Evolutionary conservation across 2,329 filamentous ascomycete genomes (phyloP), one percentile per base, ranked within the genome.

Genomic region (Teratosphaeriaceae sp.): DNA sequence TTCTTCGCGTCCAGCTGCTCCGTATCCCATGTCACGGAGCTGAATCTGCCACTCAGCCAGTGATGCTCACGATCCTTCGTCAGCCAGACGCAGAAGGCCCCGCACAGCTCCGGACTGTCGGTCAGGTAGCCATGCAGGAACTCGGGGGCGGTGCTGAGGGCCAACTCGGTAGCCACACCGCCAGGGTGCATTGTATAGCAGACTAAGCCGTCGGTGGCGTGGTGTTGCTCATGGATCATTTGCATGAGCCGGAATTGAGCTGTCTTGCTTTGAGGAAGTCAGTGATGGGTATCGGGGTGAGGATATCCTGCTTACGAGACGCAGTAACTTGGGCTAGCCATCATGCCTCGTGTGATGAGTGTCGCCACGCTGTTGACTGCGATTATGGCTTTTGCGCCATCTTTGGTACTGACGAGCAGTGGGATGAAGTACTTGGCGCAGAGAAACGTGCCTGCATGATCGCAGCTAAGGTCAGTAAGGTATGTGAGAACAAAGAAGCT

Each of bases 291-390:
- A n/a, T n/a, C n/a, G n/a, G n/a, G n/a, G n/a, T n/a, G n/a, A n/a
- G n/a, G n/a, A n/a, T n/a, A n/a, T n/a, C n/a, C n/a, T n/a, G n/a
- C n/a, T n/a, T n/a, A n/a, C n/a, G n/a, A n/a, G n/a, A 64, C 57
- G 33, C 55, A 62, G 47, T 66, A 66, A 24, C 60, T 59, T 12
- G 59, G 52, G 47, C 67, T 70, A 1, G 65, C 68, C 37, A 68
- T 64, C 5, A 60, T 55, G 0, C 67, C 69, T 5, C 56, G 53
- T 2, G 64, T 56, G 3, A 69, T 65, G 7, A 56, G 18, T 1
- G 50, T 26, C 1, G 51, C 57, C 56, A 62, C 4, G 52, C 57
- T n/a, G 59, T 60, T 43, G 63, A 66, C 56, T 1, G 51, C 56
- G 21, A 67, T 56, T 43, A 67, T 64, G 3, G 53, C 45, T 39